phyloP scores from a whole-genome alignment of 148 eudicot species.

The Diospyros lotus region DNA sequence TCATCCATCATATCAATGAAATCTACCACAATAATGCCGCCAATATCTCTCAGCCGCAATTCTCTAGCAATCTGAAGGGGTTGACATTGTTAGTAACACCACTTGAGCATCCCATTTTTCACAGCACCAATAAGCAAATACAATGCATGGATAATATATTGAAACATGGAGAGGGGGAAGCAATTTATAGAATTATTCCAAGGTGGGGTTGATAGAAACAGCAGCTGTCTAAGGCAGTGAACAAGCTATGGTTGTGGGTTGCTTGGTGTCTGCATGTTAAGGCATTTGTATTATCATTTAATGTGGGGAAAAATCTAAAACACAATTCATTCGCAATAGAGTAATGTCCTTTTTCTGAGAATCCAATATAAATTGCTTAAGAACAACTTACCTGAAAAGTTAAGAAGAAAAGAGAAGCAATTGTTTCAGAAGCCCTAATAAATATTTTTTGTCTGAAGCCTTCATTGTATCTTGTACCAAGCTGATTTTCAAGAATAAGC shows the following conservation, averaged over 20 bases:
- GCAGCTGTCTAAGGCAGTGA: not conserved
- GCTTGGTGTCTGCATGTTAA: not conserved
- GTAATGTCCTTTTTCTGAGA: not conserved
- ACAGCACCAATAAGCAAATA: not conserved
- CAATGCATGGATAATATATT: not conserved
- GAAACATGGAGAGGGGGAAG: not conserved
- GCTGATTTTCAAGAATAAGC: not conserved
- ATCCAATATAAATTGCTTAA: not conserved
- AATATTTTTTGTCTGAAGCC: not conserved
- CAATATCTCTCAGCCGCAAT: conserved; percentile 89
- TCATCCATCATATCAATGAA: conserved; percentile 94
- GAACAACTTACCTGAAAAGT: not conserved
- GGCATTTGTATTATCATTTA: not conserved
- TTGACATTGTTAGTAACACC: not conserved
- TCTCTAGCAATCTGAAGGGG: conserved; percentile 89
- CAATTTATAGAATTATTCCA: not conserved
- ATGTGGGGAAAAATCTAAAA: not conserved
- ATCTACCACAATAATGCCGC: conserved; percentile 95
- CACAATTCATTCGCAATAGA: not conserved
- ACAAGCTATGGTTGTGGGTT: not conserved
- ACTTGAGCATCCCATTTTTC: not conserved
- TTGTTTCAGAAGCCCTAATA: not conserved
- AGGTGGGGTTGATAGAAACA: not conserved
- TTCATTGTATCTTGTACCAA: not conserved
- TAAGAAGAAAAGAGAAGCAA: no score